These are phyloP conservation scores for Ganoderma sinense DNA, from an alignment of 1,284 basidiomycete species.

Conservation along the genomic window DNA sequence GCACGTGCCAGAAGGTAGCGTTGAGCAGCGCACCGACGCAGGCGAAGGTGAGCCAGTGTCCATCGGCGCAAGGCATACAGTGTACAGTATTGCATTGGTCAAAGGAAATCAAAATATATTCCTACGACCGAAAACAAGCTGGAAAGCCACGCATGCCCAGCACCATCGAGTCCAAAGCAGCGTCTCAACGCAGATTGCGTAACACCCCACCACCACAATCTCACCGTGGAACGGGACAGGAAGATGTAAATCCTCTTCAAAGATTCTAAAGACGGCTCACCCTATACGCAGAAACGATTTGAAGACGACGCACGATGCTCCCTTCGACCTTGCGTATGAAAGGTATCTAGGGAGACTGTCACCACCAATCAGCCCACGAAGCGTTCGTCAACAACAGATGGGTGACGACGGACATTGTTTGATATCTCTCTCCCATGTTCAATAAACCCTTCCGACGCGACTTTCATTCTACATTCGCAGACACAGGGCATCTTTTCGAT, in stretches of 20 bases:
- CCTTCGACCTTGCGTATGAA: not conserved
- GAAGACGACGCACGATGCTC: not conserved
- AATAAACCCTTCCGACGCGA: not conserved
- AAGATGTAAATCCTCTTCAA: not conserved
- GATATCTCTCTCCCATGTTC: not conserved
- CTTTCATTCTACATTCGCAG: not conserved
- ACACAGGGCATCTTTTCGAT: not conserved
- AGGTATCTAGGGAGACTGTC: not conserved
- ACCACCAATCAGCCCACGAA: slow-evolving; percentile 1
- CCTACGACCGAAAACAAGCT: not conserved
- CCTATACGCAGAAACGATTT: not conserved
- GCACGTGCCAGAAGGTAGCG: not conserved
- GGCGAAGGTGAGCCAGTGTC: not conserved
- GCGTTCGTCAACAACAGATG: not conserved
- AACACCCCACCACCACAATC: not conserved
- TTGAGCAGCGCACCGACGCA: not conserved
- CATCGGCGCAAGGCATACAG: not conserved
- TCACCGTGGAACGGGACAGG: not conserved
- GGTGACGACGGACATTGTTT: slow-evolving; percentile 1
- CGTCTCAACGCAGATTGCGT: not conserved
- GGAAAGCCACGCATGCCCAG: not conserved
- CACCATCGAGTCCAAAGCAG: not conserved
- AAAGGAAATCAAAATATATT: not conserved
- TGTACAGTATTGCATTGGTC: not conserved
- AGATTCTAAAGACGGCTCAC: not conserved